These are phyloP conservation scores for Triangularia setosa DNA, from an alignment of 2,329 filamentous ascomycete genomes.

Conservation along the genomic window DNA sequence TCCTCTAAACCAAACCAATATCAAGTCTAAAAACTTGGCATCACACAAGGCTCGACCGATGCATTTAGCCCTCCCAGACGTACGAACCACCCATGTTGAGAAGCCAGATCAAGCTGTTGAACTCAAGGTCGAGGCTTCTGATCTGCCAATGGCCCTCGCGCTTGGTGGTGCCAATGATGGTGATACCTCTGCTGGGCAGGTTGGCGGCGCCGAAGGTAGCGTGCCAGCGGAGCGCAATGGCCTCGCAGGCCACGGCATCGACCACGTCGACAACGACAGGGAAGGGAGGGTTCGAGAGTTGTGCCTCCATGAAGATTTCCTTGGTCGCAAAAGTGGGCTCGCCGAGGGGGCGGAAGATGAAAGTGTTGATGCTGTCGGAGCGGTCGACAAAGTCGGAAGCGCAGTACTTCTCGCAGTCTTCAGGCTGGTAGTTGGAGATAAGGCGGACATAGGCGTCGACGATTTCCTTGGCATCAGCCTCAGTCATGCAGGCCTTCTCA, in stretches of 20 bases:
- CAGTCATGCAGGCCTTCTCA: constrained; percentile 24
- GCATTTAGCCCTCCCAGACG: constrained; percentile 28
- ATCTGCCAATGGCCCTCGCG: constrained; percentile 30
- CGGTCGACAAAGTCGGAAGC: constrained; percentile 30
- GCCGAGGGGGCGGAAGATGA: constrained; percentile 31
- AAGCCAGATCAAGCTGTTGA: constrained; percentile 32
- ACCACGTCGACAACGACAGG: constrained; percentile 29
- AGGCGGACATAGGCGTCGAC: constrained; percentile 30
- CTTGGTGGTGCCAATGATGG: constrained; percentile 30
- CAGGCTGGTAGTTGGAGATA: constrained; percentile 30
- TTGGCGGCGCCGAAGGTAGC: constrained; percentile 31
- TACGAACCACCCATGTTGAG: constrained; percentile 32
- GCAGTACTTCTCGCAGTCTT: constrained; percentile 30
- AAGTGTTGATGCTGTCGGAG: constrained; percentile 34
- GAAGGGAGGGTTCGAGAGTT: constrained; percentile 29
- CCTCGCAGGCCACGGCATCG: constrained; percentile 31
- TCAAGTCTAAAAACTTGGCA: background rate
- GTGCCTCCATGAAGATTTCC: constrained; percentile 31
- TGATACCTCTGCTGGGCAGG: constrained; percentile 30
- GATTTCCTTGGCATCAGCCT: constrained; percentile 27
- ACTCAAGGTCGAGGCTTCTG: constrained; percentile 30
- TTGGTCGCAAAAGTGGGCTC: constrained; percentile 32
- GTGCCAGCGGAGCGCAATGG: constrained; percentile 30
- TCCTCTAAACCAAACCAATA: background rate
- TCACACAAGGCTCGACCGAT: background rate